Percentiles rank a stretch among this genome's conserved stretches.
Evolutionary conservation across 768 basidiomycete species (phyloP).

Genomic region (Mycena rebaudengoi): DNA sequence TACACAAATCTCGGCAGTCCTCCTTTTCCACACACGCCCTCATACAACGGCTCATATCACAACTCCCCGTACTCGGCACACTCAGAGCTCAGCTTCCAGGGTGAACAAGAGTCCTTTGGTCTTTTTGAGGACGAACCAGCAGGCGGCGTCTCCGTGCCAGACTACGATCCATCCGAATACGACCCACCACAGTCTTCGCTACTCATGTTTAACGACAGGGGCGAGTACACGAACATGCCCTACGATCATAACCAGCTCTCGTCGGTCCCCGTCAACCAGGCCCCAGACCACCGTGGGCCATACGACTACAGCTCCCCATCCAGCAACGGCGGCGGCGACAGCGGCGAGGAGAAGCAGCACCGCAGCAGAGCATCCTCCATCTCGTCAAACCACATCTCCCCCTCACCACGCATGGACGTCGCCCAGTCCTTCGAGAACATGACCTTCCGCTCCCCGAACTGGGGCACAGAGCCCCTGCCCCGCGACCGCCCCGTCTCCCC

Average conservation of each 20-base stretch:
- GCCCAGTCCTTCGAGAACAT: conserved; percentile 69
- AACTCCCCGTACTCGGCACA: conserved; percentile 74
- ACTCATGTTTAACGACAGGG: conserved; percentile 68
- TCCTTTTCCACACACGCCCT: conserved; percentile 58
- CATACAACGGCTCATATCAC: conserved; percentile 72
- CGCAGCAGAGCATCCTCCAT: conserved; percentile 74
- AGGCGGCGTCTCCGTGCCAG: conserved; percentile 39
- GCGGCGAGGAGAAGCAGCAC: conserved; percentile 52
- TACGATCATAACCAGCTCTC: conserved; percentile 49
- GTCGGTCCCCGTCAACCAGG: conserved; percentile 47
- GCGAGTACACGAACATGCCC: conserved; percentile 52
- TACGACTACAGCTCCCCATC: conserved; percentile 75
- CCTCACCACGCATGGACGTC: conserved; percentile 66
- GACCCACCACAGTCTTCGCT: conserved; percentile 64
- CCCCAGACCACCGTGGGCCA: conserved; percentile 45
- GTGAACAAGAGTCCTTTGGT: conserved; percentile 55
- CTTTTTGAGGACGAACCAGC: conserved; percentile 58
- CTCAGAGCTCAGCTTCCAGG: conserved; percentile 70
- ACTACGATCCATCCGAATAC: conserved; percentile 81
- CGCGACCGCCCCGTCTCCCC: conserved; percentile 39
- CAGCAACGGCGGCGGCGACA: conserved; percentile 54
- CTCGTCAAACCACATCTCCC: conserved; percentile 62
- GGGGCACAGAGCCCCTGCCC: conserved; percentile 60
- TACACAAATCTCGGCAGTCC: conserved; percentile 22
- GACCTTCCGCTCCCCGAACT: conserved; percentile 71